Evolutionary conservation across 805 yeast genomes (phyloP).

Genomic region (Debaryomyces castellii): DNA sequence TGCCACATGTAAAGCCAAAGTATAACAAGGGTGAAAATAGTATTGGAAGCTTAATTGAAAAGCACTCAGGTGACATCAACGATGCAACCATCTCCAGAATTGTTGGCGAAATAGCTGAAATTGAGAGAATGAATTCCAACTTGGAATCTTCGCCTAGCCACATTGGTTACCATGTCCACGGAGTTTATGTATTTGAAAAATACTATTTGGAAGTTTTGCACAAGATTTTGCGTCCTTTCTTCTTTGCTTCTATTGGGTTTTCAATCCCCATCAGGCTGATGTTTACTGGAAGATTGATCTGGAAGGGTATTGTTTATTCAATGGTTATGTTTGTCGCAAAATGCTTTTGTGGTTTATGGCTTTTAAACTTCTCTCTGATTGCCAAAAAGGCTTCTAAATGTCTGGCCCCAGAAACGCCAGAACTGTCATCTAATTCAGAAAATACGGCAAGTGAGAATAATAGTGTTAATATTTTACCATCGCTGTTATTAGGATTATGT

Average conservation of each 20-base stretch:
- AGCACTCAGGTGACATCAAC: not conserved
- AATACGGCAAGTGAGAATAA: too few relatives aligned
- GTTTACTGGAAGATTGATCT: constrained; percentile 9
- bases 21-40: not conserved
- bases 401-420: not conserved
- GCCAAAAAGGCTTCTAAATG: not conserved
- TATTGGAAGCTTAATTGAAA: not conserved
- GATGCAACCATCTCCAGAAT: not conserved
- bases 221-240: constrained; percentile 8
- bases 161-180: not conserved
- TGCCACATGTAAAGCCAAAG: not conserved
- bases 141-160: not conserved
- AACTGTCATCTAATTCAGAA: not conserved
- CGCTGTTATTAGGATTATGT: constrained; percentile 7
- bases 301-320: constrained; percentile 10
- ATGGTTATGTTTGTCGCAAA: constrained; percentile 10
- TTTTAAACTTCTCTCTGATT: not conserved
- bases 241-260: constrained; percentile 12
- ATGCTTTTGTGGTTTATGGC: constrained; percentile 9
- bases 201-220: constrained; percentile 1
- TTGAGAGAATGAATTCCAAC: not conserved
- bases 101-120: not conserved
- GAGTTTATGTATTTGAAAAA: not conserved
- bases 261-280: constrained; percentile 10
- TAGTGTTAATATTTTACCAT: constrained; percentile 4